Conservation (phyloP, 352 stramenopile genomes). For the Globisporangium iwayamae region DNA sequence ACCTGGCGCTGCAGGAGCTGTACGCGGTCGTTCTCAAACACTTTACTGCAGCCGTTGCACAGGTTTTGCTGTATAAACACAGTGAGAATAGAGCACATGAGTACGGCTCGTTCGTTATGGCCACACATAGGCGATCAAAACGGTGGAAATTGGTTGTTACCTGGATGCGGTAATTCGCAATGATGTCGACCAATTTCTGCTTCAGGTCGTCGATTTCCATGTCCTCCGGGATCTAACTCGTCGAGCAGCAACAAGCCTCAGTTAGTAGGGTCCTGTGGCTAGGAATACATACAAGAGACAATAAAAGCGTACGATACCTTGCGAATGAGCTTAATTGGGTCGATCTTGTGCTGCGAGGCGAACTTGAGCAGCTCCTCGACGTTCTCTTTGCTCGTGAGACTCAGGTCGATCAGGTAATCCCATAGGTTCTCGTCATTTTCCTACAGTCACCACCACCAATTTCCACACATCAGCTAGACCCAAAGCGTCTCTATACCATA, state of each 20-base stretch:
- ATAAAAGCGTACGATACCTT: slow-evolving; percentile 35
- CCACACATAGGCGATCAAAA: not conserved
- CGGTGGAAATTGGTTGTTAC: slow-evolving; percentile 21
- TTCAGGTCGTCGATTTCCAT: slow-evolving; percentile 83
- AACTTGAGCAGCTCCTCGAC: slow-evolving; percentile 72
- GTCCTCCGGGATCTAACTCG: slow-evolving; percentile 66
- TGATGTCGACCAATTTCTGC: slow-evolving; percentile 74
- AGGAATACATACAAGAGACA: not conserved
- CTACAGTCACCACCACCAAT: slow-evolving; percentile 10
- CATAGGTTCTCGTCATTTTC: slow-evolving; percentile 72
- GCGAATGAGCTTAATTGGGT: slow-evolving; percentile 79
- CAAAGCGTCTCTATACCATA: too few species aligned
- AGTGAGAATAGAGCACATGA: not conserved
- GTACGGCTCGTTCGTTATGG: not conserved
- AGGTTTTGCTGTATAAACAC: slow-evolving; percentile 56
- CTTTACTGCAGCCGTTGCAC: slow-evolving; percentile 68
- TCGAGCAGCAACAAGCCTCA: not conserved
- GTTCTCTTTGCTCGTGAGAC: slow-evolving; percentile 70
- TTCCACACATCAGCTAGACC: not conserved
- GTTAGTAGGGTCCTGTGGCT: not conserved
- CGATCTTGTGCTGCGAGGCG: slow-evolving; percentile 78
- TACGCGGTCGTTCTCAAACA: slow-evolving; percentile 76
- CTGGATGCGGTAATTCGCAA: slow-evolving; percentile 81
- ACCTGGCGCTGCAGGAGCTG: slow-evolving; percentile 69
- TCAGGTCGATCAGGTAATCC: slow-evolving; percentile 84